Conservation (phyloP, 176 grass and related monocot species). For the Zea mays region Zm-B73-REFERENCE-NAM-5.0 NC_050102.1:140592501-140593000, state of each 20-base stretch:
- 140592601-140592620: slow-evolving; percentile 11
- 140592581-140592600: neutral
- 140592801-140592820: slow-evolving; percentile 17
- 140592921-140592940: neutral
- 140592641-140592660: slow-evolving; percentile 30
- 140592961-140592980: slow-evolving; percentile 98
- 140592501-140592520: slow-evolving; percentile 3
- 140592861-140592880: neutral
- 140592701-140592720: slow-evolving; percentile 85
- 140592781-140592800: slow-evolving; percentile 2
- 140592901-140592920: neutral
- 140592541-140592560: slow-evolving; percentile 7
- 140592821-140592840: neutral
- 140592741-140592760: slow-evolving; percentile 86
- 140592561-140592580: neutral
- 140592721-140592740: slow-evolving; percentile 84
- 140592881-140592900: slow-evolving; percentile 1
- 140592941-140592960: slow-evolving; percentile 81
- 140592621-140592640: slow-evolving; percentile 14
- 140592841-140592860: slow-evolving; percentile 5
- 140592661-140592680: slow-evolving; percentile 59
- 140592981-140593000: slow-evolving; percentile 93
- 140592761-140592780: slow-evolving; percentile 54
- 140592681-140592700: slow-evolving; percentile 92
- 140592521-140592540: slow-evolving; percentile 12